phyloP scores from a whole-genome alignment of 2,329 filamentous ascomycete genomes.

The Xylariaceae sp. region DNA sequence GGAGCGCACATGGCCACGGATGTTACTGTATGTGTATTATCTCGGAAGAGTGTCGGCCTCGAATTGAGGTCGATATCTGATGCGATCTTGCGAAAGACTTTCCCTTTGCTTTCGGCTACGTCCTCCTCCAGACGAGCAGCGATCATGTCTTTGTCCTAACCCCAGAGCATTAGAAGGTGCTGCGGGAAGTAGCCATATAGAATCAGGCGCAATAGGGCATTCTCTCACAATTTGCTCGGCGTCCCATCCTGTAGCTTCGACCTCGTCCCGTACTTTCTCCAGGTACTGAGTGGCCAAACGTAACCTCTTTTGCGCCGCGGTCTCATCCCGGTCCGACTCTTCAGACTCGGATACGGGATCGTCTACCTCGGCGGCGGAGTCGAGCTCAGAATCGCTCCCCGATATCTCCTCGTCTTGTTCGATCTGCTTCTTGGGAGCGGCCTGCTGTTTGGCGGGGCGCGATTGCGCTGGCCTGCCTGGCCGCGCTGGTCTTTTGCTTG shows the following conservation, averaged over 20 bases:
- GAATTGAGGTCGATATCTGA: conserved; percentile 63
- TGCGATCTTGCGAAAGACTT: conserved; percentile 77
- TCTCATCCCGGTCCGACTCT: conserved; percentile 74
- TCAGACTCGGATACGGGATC: conserved; percentile 43
- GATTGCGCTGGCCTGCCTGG: conserved; percentile 44
- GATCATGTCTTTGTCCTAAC: conserved; percentile 60
- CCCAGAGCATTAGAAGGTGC: conserved; percentile 1
- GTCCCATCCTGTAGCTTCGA: conserved; percentile 81
- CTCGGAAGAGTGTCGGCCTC: conserved; percentile 67
- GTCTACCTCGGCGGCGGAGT: conserved; percentile 50
- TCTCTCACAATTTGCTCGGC: conserved; percentile 66
- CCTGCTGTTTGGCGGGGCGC: conserved; percentile 36
- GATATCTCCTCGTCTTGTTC: conserved; percentile 57
- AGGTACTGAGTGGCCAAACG: conserved; percentile 89
- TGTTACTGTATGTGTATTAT: conserved; percentile 72
- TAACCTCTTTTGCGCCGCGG: conserved; percentile 79
- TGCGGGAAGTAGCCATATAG: background rate
- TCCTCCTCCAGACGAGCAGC: conserved; percentile 85
- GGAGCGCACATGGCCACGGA: conserved; percentile 67
- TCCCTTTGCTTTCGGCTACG: conserved; percentile 84
- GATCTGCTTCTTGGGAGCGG: conserved; percentile 41
- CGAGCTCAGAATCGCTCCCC: conserved; percentile 68
- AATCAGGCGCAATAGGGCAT: conserved; percentile 1
- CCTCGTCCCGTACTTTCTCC: conserved; percentile 75
- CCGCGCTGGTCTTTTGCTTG: conserved; percentile 55